phyloP scores from a whole-genome alignment of 2,329 filamentous ascomycete genomes.

The Colletotrichum zoysiae region DNA sequence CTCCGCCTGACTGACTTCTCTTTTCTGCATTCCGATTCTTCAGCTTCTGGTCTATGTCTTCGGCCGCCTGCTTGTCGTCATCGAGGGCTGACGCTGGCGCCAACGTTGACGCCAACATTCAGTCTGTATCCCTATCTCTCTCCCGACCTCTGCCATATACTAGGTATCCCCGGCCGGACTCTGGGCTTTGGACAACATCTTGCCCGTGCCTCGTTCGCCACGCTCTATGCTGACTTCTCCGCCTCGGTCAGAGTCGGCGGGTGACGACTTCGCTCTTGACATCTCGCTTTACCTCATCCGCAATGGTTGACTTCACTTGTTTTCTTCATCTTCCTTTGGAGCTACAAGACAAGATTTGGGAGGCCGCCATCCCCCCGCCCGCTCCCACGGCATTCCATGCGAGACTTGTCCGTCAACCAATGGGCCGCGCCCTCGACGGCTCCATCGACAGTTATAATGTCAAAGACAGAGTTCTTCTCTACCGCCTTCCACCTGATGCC shows the following conservation, averaged over 20 bases:
- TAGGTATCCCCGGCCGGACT: neutral
- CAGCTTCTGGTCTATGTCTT: neutral
- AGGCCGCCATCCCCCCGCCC: conserved; percentile 8
- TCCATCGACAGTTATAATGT: conserved; percentile 18
- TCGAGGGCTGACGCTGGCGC: neutral
- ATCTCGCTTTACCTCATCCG: neutral
- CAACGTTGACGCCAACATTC: neutral
- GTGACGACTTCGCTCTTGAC: neutral
- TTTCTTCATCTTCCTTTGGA: conserved; percentile 12
- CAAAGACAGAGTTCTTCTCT: conserved; percentile 23
- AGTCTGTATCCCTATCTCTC: neutral
- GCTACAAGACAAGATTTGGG: conserved; percentile 25
- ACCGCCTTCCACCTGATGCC: conserved; percentile 1
- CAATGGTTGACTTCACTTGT: conserved; percentile 2
- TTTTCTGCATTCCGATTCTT: neutral
- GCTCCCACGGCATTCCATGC: conserved; percentile 13
- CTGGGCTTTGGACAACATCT: neutral
- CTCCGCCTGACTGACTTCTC: neutral
- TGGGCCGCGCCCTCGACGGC: conserved; percentile 26
- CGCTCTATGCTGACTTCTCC: neutral
- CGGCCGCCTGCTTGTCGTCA: neutral
- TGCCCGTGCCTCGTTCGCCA: neutral
- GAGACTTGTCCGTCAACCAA: conserved; percentile 14
- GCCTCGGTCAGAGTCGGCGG: neutral
- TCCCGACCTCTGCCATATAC: neutral